Evolutionary conservation across 2,329 filamentous ascomycete species (phyloP), one percentile per base, ranked within the genome.

Genomic region (Aspergillus caelatus): DNA sequence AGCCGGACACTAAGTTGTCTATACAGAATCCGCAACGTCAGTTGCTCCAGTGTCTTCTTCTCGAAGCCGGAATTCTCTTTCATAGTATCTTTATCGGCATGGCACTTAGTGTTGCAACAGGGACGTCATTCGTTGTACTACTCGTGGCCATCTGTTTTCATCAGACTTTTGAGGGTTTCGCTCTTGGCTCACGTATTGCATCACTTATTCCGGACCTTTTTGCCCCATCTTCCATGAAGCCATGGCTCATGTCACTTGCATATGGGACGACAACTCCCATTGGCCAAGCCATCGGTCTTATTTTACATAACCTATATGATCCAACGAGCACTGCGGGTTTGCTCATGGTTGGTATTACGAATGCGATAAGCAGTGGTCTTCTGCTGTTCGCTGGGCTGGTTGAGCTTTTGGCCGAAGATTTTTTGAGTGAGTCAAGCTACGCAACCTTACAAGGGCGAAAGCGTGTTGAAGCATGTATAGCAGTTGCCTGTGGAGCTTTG

Each of bases 1-100:
- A 73, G 63, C 58, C 71, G 70, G 68, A 65, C 66, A 63, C 73
- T 70, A 68, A 65, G 56, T 19, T 75, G 77, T 66, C 81, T 76
- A 43, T 72, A 74, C 85, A 55, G 84, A 91, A 72, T 82, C 90
- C 77, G 63, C 86, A 89, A 71, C 85, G 89, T 12, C 85, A 90
- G 67, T 84, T 94, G 69, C 80, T 94, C 11, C 92, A 95, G 76
- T 94, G 91, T 69, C 81, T 94, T 53, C 84, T 95, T 28, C 85
- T 95, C 3, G 92, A 94, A 78, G 91, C 91, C 0, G 92, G 92
- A 23, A 94, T 95, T 65, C 84, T 95, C 19, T 94, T 94, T 74
- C 92, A 95, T 80, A 91, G 88, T 72, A 84, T 95, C 60, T 95
- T 95, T 72, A 94, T 95, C 70, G 92, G 92, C 65, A 94, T 94